Percentiles rank a stretch among this genome's conserved stretches.
These are phyloP conservation scores for Vitis hybrid DNA, from an alignment of 177 flowering plant genomes.

Conservation along the genomic window DNA sequence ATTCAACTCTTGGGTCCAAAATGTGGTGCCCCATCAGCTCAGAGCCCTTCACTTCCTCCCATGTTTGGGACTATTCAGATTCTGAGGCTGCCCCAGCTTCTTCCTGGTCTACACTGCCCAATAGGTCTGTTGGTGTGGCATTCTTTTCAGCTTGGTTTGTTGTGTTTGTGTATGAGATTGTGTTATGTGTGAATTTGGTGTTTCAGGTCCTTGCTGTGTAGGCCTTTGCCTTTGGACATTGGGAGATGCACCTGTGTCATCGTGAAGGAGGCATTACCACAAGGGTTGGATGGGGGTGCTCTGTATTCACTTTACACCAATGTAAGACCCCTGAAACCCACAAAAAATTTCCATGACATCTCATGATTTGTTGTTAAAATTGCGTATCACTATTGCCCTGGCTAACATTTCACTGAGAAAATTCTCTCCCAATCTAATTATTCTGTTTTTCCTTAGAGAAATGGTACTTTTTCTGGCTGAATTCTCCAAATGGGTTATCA, in stretches of 20 bases:
- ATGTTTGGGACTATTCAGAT: slow-evolving; percentile 86
- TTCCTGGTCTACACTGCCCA: slow-evolving; percentile 90
- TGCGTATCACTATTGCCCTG: neutral
- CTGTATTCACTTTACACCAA: slow-evolving; percentile 77
- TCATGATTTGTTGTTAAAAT: neutral
- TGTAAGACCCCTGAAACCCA: slow-evolving; percentile 41
- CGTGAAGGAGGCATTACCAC: slow-evolving; percentile 61
- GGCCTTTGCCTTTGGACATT: slow-evolving; percentile 84
- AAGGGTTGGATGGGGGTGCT: slow-evolving; percentile 55
- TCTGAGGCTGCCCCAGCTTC: slow-evolving; percentile 97
- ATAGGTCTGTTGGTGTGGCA: slow-evolving; percentile 45
- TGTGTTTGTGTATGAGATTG: neutral
- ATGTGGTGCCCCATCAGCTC: slow-evolving; percentile 44
- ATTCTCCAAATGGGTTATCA: no score
- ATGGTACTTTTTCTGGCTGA: no score
- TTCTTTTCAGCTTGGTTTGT: neutral
- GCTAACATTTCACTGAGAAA: no score
- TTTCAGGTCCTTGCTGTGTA: slow-evolving; percentile 76
- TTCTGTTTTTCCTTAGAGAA: neutral
- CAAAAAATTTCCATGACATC: neutral
- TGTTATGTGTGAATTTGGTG: slow-evolving; percentile 2
- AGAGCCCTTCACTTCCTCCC: slow-evolving; percentile 39
- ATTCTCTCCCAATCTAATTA: no score
- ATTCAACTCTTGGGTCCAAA: slow-evolving; percentile 43
- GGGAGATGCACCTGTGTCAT: slow-evolving; percentile 91